Evolutionary conservation across 495 filamentous ascomycete species (phyloP).

Genomic region (Friedmanniomyces endolithicus): DNA sequence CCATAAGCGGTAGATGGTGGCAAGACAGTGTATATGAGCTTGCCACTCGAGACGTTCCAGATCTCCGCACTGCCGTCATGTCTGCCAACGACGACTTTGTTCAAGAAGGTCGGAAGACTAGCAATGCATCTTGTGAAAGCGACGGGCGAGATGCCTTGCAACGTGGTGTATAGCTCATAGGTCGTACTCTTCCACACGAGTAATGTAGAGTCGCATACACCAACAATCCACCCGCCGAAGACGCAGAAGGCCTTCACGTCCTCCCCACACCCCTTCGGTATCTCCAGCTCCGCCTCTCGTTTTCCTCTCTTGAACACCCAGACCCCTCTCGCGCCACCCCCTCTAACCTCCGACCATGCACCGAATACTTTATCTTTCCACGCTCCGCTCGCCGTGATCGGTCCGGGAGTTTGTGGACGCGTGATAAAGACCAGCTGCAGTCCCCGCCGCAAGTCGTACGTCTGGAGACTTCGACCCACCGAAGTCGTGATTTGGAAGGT

Average conservation of each 20-base stretch:
- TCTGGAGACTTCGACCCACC: constrained; percentile 77
- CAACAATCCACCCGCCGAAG: constrained; percentile 87
- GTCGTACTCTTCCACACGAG: constrained; percentile 82
- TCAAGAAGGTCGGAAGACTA: constrained; percentile 85
- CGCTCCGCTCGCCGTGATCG: constrained; percentile 73
- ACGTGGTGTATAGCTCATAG: constrained; percentile 78
- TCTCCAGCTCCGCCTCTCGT: constrained; percentile 59
- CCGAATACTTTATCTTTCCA: constrained; percentile 81
- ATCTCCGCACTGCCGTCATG: constrained; percentile 85
- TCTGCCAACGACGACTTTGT: constrained; percentile 84
- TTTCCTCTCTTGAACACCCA: constrained; percentile 95
- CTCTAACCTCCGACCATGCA: constrained; percentile 58
- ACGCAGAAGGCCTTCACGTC: constrained; percentile 66
- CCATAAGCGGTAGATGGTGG: constrained; percentile 54
- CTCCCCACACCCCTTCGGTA: constrained; percentile 46
- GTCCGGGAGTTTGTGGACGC: constrained; percentile 70
- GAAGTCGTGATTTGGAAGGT: constrained; percentile 97
- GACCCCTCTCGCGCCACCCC: constrained; percentile 47
- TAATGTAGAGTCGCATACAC: constrained; percentile 58
- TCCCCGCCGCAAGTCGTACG: constrained; percentile 80
- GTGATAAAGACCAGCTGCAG: constrained; percentile 87
- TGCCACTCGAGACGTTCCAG: constrained; percentile 89
- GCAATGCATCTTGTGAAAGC: constrained; percentile 50
- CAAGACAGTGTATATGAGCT: constrained; percentile 71
- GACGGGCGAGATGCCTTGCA: constrained; percentile 37